Evolutionary conservation across 2,329 filamentous ascomycete species (phyloP).

Genomic region (Epichloe amarillans): DNA sequence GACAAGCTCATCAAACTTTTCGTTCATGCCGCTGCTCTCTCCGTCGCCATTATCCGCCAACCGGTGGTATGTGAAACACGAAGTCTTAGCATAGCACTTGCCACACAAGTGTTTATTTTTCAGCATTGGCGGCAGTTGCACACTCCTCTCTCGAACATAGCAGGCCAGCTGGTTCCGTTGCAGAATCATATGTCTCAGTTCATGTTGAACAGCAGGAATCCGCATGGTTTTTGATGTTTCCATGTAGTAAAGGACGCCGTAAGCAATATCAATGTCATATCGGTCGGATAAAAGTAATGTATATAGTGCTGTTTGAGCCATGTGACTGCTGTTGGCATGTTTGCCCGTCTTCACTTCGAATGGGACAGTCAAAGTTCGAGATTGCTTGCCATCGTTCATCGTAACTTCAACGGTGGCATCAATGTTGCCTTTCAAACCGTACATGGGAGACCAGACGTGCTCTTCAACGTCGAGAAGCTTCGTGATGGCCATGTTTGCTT

Average conservation of each 20-base stretch:
- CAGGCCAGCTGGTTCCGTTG: conserved; percentile 82
- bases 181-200: conserved; percentile 93
- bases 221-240: conserved; percentile 76
- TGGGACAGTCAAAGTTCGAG: conserved; percentile 66
- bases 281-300: conserved; percentile 85
- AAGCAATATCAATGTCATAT: conserved; percentile 84
- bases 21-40: conserved; percentile 66
- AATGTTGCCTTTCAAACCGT: conserved; percentile 93
- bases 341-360: conserved; percentile 94
- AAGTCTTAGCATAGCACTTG: conserved; percentile 77
- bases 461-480: conserved; percentile 95
- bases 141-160: conserved; percentile 67
- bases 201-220: conserved; percentile 72
- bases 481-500: conserved; percentile 70
- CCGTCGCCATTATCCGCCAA: conserved; percentile 73
- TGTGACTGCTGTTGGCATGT: conserved; percentile 67
- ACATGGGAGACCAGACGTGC: conserved; percentile 96
- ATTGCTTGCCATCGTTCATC: conserved; percentile 56
- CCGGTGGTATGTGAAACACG: conserved; percentile 90
- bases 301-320: conserved; percentile 89
- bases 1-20: conserved; percentile 71
- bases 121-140: conserved; percentile 74
- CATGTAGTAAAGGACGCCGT: conserved; percentile 89
- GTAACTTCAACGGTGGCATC: conserved; percentile 89
- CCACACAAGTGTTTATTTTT: conserved; percentile 70